Evolutionary conservation across 805 yeast genomes (phyloP), one percentile per base, ranked within the genome.

Genomic region (Kodamaea hsintzibuensis): DNA sequence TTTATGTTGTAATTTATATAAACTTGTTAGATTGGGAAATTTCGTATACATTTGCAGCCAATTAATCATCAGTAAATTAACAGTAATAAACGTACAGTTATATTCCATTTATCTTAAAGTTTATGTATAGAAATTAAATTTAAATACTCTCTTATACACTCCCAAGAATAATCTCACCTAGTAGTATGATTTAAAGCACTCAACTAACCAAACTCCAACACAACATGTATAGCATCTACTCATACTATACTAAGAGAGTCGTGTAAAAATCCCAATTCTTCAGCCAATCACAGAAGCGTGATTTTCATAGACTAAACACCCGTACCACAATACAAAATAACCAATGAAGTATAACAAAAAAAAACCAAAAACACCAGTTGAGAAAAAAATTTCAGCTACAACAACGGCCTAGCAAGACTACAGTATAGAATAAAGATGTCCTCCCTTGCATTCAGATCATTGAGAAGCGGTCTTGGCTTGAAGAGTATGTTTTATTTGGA

Each of bases 391-490:
- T 50, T 50, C 53, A 50, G 44, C 40, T 30, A 47, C 53, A 50
- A 50, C 40, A 25, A 47, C 42, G 48, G 48, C 39, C 48, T 45
- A 45, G 48, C 48, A 45, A 45, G 48, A 27, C 39, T 35, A 47
- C 30, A 47, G 40, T 40, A 40, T 37, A 37, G 42, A 35, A 44
- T 33, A 39, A 66, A 55, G 57, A 70, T 68, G 73, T 68, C 72
- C 49, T 69, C 78, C 59, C 72, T 71, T 68, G 78, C 79, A 56
- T 73, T 75, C 62, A 76, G 79, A 75, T 71, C 80, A 54, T 65
- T 75, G 67, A 74, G 74, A 68, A 69, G 64, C 64, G 73, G 74
- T 53, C 68, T 73, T 57, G 73, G 75, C 44, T 65, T 70, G 57
- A 74, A 67, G 63, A 71, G 79, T 75, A 74, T 68, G 57, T 53